Evolutionary conservation across 805 yeast species (phyloP).

Genomic region (Myxozyma nipponensis): DNA sequence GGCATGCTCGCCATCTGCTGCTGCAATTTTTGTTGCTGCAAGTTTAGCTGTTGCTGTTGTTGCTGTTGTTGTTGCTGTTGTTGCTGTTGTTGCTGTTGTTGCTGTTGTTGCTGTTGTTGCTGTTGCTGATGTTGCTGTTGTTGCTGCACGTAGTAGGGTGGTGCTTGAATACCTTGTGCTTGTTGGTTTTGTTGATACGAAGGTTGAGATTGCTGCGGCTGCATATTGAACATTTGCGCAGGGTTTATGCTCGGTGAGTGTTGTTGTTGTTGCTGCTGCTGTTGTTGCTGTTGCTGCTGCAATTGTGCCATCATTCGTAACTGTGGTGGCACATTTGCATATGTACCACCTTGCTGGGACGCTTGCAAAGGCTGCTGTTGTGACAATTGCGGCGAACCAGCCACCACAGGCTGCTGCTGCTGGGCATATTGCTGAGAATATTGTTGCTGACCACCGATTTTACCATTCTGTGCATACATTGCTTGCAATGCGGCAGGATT

Average conservation of each 20-base stretch:
- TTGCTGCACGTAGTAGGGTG: conserved; percentile 11
- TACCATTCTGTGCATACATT: conserved; percentile 3
- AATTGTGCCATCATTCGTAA: conserved; percentile 3
- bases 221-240: not conserved
- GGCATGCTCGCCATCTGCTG: conserved; percentile 1
- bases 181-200: conserved; percentile 4
- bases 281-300: conserved; percentile 13
- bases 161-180: conserved; percentile 4
- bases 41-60: not conserved
- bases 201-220: conserved; percentile 8
- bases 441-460: not conserved
- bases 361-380: conserved; percentile 13
- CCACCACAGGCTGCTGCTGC: not conserved
- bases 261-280: conserved; percentile 14
- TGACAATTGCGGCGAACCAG: conserved; percentile 4
- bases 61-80: not conserved
- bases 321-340: conserved; percentile 3
- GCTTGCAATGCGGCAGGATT: conserved; percentile 3
- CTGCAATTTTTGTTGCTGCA: conserved; percentile 4
- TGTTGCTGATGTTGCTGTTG: conserved; percentile 10
- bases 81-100: not conserved
- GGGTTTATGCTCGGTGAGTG: not conserved
- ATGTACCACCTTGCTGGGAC: not conserved
- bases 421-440: not conserved
- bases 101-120: conserved; percentile 14